These are phyloP conservation scores for Auxenochlorella protothecoides DNA, from an alignment of 139 green algal species.

Conservation along the genomic window DNA sequence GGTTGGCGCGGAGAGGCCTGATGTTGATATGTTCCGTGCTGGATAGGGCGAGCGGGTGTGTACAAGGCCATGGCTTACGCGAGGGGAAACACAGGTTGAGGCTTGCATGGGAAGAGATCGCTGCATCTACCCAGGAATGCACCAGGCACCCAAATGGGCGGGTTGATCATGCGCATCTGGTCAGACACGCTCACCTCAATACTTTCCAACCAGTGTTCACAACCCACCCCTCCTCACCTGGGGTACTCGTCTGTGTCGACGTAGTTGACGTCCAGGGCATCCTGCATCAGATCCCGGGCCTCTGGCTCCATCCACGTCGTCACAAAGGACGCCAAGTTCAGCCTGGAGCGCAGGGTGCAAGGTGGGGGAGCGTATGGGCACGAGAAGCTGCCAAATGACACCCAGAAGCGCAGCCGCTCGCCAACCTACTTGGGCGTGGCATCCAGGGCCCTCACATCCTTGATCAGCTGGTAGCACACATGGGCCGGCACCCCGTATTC, in stretches of 20 bases:
- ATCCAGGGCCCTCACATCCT: conserved; percentile 8
- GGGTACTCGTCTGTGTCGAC: conserved; percentile 8
- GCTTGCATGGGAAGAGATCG: no score
- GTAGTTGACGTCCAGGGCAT: background rate
- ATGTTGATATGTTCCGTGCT: background rate
- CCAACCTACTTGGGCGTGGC: conserved; percentile 11
- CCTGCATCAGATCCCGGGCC: background rate
- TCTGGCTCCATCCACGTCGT: conserved; percentile 14
- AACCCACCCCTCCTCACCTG: background rate
- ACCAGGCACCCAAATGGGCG: no score
- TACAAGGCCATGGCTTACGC: no score
- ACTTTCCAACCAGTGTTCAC: no score
- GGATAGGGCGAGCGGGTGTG: background rate
- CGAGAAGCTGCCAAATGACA: background rate
- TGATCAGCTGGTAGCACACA: conserved; percentile 16
- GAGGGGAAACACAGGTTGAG: no score
- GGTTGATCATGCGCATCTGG: no score
- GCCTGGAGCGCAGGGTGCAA: background rate
- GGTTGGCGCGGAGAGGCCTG: background rate
- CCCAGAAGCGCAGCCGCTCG: background rate
- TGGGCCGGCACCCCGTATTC: background rate
- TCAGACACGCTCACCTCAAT: no score
- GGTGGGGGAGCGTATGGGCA: background rate
- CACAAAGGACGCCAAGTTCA: conserved; percentile 15
- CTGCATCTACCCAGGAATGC: no score